Percentiles rank a stretch among this genome's conserved stretches.
Evolutionary conservation across 1,284 basidiomycete species (phyloP).

Genomic region (Stygiomarasmius scandens): DNA sequence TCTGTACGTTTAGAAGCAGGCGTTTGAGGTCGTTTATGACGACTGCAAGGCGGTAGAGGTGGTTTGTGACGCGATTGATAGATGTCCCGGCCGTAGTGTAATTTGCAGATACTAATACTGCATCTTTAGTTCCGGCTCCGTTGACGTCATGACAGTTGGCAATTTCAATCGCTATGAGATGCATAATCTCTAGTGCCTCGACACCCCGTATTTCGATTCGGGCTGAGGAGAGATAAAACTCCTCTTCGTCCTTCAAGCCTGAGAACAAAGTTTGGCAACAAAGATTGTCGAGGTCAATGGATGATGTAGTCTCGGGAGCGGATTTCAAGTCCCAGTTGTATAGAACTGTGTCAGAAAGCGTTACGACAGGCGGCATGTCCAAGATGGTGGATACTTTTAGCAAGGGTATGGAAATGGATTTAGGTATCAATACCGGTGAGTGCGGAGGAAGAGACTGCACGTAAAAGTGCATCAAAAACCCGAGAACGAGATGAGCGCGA

Average conservation of each 20-base stretch:
- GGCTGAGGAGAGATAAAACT: conserved; percentile 89
- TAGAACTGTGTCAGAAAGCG: conserved; percentile 92
- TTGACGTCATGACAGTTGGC: conserved; percentile 36
- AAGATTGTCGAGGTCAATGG: conserved; percentile 51
- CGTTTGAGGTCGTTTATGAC: conserved; percentile 69
- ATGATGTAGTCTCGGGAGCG: conserved; percentile 1
- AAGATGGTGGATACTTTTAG: conserved; percentile 77
- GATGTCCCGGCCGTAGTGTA: background rate
- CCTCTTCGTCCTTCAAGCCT: conserved; percentile 78
- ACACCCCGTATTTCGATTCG: conserved; percentile 90
- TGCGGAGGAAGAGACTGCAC: conserved; percentile 72
- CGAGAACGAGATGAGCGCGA: conserved; percentile 83
- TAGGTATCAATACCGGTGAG: conserved; percentile 66
- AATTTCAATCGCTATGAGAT: conserved; percentile 84
- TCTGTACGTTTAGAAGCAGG: conserved; percentile 69
- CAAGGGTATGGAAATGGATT: conserved; percentile 76
- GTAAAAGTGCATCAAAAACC: conserved; percentile 89
- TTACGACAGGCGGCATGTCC: conserved; percentile 87
- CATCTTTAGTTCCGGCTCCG: background rate
- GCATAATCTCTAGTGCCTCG: conserved; percentile 85
- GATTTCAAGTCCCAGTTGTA: conserved; percentile 81
- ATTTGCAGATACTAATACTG: background rate
- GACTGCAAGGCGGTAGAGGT: conserved; percentile 66
- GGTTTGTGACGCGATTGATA: conserved; percentile 71
- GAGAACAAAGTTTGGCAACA: conserved; percentile 78